These are phyloP conservation scores for Melampsora americana DNA, from an alignment of 1,284 basidiomycete genomes.

Conservation along the genomic window DNA sequence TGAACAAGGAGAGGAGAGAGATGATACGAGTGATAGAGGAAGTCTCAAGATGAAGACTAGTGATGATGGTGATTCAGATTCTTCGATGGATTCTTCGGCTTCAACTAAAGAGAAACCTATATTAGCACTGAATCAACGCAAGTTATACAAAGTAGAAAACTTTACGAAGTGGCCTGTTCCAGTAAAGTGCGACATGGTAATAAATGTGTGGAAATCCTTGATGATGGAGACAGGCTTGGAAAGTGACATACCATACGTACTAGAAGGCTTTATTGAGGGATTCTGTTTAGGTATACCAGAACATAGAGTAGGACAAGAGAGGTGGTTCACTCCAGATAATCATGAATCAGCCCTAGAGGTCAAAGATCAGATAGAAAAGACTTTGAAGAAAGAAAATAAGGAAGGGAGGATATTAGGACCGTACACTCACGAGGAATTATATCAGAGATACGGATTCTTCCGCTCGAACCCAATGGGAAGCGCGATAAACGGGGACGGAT, in stretches of 20 bases:
- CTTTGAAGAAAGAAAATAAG: neutral
- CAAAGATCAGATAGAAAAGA: neutral
- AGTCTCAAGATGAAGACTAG: too few relatives aligned
- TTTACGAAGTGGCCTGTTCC: neutral
- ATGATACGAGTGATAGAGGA: too few relatives aligned
- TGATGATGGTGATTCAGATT: too few relatives aligned
- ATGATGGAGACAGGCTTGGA: neutral
- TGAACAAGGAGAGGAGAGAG: too few relatives aligned
- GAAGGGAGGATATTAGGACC: too few relatives aligned
- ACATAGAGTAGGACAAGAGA: neutral
- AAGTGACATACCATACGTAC: too few relatives aligned
- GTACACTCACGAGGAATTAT: neutral
- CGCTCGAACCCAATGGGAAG: neutral
- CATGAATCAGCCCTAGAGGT: neutral
- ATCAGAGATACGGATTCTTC: neutral
- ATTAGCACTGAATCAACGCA: too few relatives aligned
- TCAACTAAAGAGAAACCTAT: too few relatives aligned
- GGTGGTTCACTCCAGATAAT: neutral
- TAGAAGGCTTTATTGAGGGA: neutral
- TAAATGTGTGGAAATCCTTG: neutral
- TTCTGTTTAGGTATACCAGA: neutral
- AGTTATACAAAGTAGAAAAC: neutral
- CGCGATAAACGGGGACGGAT: too few relatives aligned
- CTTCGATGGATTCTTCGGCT: too few relatives aligned
- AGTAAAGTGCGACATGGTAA: slow-evolving; percentile 9